Evolutionary conservation across 768 basidiomycete species (phyloP), one percentile per base, ranked within the genome.

Genomic region (Serpula lacrymans): DNA sequence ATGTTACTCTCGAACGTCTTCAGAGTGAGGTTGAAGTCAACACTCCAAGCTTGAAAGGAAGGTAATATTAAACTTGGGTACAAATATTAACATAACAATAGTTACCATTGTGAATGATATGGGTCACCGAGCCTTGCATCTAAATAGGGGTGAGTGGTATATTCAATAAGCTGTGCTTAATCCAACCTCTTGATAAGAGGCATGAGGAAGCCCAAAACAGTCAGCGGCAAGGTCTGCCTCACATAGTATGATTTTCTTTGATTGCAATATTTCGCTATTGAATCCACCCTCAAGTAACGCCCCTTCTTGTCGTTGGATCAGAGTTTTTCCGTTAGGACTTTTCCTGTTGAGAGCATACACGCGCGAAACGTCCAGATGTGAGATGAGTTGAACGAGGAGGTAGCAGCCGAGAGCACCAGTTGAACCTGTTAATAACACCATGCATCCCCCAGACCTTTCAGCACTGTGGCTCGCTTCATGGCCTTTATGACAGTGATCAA

Each of bases 11-110:
- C 60, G 40, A 64, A 67, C 11, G 62, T 57, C 16, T 39, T 13
- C n/a, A 69, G 47, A 11, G 56, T 27, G 8, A 57, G 43, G 40
- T 60, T 62, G 55, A 72, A 72, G 45, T 72, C 60, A 9, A 69
- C 61, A 10, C 48, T 58, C 69, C 69, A 71, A 13, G 68, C 69
- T 50, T 43, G 10, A 45, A 26, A 31, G 37, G 16, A 10, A 13
- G 23, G 10, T 26, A n/a, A 26, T 18, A n/a, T 26, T 9, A 28
- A 25, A n/a, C 13, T n/a, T n/a, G n/a, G n/a, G n/a, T 7, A 14
- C 2, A 37, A 11, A 6, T 3, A 20, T 4, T 29, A n/a, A 12
- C 23, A n/a, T n/a, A n/a, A n/a, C n/a, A n/a, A n/a, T n/a, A n/a
- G n/a, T 38, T 14, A 39, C 46, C 37, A 9, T 24, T 18, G 27